Evolutionary conservation across 345 rosid genomes (phyloP).

Genomic region (Psidium guajava): DNA sequence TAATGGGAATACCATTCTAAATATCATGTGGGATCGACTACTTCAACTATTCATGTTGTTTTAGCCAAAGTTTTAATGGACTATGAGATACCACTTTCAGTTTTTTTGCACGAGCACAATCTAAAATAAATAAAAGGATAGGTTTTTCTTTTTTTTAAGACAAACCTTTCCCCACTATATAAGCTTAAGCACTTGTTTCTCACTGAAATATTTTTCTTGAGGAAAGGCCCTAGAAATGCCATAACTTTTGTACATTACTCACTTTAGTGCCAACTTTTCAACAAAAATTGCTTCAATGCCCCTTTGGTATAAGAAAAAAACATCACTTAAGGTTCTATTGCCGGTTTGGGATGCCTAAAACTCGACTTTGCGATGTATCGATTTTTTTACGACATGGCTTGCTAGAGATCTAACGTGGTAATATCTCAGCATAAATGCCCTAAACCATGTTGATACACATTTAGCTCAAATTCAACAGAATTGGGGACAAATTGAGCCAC

Average conservation of each 20-base stretch:
- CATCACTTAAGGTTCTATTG: background rate
- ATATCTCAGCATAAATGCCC: background rate
- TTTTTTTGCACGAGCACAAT: background rate
- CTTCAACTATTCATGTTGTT: slow-evolving; percentile 86
- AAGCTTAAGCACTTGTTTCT: slow-evolving; percentile 71
- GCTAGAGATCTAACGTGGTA: background rate
- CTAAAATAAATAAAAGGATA: background rate
- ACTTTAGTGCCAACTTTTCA: background rate
- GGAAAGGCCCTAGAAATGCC: background rate
- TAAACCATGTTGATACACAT: background rate
- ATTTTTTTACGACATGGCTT: background rate
- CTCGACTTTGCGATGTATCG: too few relatives aligned
- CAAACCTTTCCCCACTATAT: slow-evolving; percentile 78
- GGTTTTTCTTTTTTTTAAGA: background rate
- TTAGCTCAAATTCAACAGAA: background rate
- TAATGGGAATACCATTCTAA: slow-evolving; percentile 61
- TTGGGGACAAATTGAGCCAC: background rate
- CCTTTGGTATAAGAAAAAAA: background rate
- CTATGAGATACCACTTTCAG: slow-evolving; percentile 9
- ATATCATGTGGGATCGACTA: slow-evolving; percentile 92
- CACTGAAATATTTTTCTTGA: slow-evolving; percentile 53
- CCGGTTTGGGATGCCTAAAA: background rate
- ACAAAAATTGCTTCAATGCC: background rate
- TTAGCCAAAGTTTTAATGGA: slow-evolving; percentile 78
- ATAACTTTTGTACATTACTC: background rate